A percentile compares a stretch with the other conserved stretches of the same genome.
These are phyloP conservation scores for Leavenworthia alabamica DNA, from an alignment of 345 rosid species.

Conservation along the genomic window DNA sequence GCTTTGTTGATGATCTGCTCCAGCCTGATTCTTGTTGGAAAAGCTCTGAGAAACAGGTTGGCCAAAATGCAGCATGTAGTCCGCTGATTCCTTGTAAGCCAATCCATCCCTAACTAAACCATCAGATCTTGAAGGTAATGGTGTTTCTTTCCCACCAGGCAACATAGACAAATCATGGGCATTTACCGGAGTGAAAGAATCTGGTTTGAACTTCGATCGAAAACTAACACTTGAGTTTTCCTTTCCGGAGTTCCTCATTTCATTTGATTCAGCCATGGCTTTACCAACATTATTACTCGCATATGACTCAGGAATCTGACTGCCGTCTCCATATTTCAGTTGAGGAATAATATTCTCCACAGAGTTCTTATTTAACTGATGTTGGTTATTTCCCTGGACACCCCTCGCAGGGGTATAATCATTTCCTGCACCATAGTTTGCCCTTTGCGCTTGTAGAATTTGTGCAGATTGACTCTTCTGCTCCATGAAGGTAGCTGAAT, in stretches of 20 bases:
- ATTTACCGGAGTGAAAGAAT: constrained; percentile 18
- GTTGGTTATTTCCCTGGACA: constrained; percentile 35
- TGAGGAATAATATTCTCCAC: constrained; percentile 42
- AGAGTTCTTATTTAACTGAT: constrained; percentile 33
- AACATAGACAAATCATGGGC: constrained; percentile 37
- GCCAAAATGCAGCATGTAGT: constrained; percentile 31
- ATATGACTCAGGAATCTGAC: constrained; percentile 41
- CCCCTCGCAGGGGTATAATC: constrained; percentile 31
- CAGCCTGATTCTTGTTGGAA: constrained; percentile 28
- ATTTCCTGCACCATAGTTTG: constrained; percentile 31
- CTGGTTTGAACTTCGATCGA: background rate
- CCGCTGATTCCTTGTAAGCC: constrained; percentile 29
- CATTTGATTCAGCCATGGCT: constrained; percentile 29
- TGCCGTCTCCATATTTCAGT: constrained; percentile 32
- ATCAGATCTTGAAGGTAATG: constrained; percentile 34
- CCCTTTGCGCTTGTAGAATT: constrained; percentile 30
- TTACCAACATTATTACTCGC: constrained; percentile 34
- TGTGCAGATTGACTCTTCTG: constrained; percentile 29
- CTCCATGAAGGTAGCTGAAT: constrained; percentile 27
- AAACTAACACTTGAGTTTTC: constrained; percentile 3
- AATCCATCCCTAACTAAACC: constrained; percentile 29
- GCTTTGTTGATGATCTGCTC: constrained; percentile 47
- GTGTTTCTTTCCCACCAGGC: constrained; percentile 40
- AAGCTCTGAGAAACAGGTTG: constrained; percentile 34
- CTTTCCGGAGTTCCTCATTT: constrained; percentile 22